phyloP scores from a whole-genome alignment of 345 rosid genomes.

The Firmiana major region DNA sequence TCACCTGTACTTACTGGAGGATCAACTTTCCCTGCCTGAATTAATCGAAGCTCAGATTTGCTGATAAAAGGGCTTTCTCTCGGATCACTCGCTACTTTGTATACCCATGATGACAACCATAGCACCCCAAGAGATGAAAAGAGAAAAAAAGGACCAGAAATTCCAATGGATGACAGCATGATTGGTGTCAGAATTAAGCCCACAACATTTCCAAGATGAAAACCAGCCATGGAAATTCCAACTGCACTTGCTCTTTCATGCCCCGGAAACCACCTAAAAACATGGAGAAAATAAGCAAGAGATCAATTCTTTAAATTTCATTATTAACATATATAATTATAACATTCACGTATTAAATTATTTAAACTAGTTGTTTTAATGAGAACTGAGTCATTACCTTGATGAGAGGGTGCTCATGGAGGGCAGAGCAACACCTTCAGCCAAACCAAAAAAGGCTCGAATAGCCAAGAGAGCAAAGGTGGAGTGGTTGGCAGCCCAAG shows the following conservation, averaged over 20 bases:
- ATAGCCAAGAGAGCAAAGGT: constrained; percentile 56
- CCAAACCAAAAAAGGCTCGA: constrained; percentile 86
- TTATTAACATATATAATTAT: background rate
- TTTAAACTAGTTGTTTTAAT: background rate
- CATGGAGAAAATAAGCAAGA: background rate
- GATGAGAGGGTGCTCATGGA: constrained; percentile 81
- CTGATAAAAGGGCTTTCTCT: constrained; percentile 53
- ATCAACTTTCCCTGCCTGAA: constrained; percentile 65
- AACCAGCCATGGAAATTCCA: constrained; percentile 92
- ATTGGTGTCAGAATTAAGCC: constrained; percentile 79
- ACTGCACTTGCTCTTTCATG: constrained; percentile 87
- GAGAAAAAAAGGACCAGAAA: constrained; percentile 75
- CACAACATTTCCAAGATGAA: constrained; percentile 88
- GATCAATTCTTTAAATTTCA: background rate
- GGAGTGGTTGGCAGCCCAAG: constrained; percentile 88
- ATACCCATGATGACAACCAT: constrained; percentile 68
- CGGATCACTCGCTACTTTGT: constrained; percentile 60
- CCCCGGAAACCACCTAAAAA: constrained; percentile 72
- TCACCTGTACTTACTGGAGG: constrained; percentile 25
- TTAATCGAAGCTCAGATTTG: constrained; percentile 58
- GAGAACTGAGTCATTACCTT: constrained; percentile 37
- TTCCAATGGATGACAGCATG: constrained; percentile 63
- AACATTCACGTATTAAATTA: too few relatives aligned
- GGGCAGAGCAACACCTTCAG: constrained; percentile 93
- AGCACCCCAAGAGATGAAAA: constrained; percentile 69